These are phyloP conservation scores for Aspergillus thermomutatus DNA, from an alignment of 2,329 filamentous ascomycete species.

Conservation along the genomic window DNA sequence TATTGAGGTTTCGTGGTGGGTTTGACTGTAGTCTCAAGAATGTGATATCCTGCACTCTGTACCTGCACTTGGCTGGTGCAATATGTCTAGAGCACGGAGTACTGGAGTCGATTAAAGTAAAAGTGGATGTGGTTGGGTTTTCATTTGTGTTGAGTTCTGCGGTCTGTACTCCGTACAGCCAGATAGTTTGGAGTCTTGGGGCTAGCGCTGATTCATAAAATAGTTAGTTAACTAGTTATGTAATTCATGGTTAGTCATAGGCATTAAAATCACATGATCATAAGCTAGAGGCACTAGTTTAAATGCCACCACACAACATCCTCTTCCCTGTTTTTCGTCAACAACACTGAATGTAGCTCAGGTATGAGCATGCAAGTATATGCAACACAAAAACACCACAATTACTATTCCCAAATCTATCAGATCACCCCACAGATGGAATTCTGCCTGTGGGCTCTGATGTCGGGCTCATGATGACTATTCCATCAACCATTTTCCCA, in stretches of 20 bases:
- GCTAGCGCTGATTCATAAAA: not conserved
- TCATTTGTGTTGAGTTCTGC: no score
- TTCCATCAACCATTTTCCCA: constrained; percentile 1
- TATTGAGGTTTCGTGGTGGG: not conserved
- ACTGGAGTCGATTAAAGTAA: not conserved
- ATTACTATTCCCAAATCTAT: not conserved
- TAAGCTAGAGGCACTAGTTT: not conserved
- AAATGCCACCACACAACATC: not conserved
- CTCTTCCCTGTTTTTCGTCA: not conserved
- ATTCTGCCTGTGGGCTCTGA: not conserved
- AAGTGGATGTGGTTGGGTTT: not conserved
- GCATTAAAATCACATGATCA: not conserved
- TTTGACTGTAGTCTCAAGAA: not conserved
- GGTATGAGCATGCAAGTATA: not conserved
- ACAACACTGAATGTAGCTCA: not conserved
- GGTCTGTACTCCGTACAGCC: no score
- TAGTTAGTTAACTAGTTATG: not conserved
- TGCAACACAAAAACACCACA: not conserved
- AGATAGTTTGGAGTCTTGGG: no score
- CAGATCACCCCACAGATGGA: not conserved
- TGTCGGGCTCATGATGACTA: not conserved
- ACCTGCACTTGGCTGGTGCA: no score
- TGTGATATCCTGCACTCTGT: not conserved
- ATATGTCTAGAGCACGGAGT: no score
- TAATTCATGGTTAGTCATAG: not conserved